A percentile compares a stretch with the other conserved stretches of the same genome.
Evolutionary conservation across 257 asterid species (phyloP).

Genomic region (Jasminum sambac): DNA sequence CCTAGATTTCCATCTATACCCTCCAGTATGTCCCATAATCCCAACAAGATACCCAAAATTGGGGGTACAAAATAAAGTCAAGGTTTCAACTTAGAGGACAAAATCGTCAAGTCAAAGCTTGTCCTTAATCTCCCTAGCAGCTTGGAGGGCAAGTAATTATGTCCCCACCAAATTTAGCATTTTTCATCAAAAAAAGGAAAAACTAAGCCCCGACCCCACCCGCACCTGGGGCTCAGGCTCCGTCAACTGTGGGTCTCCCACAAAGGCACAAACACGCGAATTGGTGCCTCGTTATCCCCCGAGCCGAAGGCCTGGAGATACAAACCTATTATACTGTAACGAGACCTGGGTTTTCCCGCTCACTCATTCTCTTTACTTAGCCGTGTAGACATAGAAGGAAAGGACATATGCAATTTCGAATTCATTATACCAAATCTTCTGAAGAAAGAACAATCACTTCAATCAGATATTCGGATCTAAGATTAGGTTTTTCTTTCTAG

Average conservation of each 20-base stretch:
- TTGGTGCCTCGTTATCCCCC: conserved; percentile 22
- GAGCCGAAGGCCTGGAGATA: conserved; percentile 35
- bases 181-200: background rate
- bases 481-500: background rate
- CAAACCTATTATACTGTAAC: conserved; percentile 26
- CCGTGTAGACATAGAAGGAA: conserved; percentile 51
- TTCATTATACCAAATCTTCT: conserved; percentile 13
- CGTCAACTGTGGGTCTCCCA: conserved; percentile 50
- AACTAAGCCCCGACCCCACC: background rate
- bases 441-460: background rate
- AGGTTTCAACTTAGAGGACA: background rate
- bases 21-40: background rate
- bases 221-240: conserved; percentile 52
- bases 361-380: conserved; percentile 56
- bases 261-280: conserved; percentile 19
- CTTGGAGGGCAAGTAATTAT: conserved; percentile 73
- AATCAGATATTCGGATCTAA: conserved; percentile 1
- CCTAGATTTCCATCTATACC: conserved; percentile 11
- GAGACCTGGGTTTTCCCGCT: conserved; percentile 67
- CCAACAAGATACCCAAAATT: background rate
- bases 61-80: background rate
- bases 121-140: conserved; percentile 29
- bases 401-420: conserved; percentile 28
- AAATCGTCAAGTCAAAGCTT: background rate
- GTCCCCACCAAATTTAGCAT: conserved; percentile 36